Percentiles rank a stretch among this genome's conserved stretches.
phyloP scores from a whole-genome alignment of 148 eudicot species.

The Chenopodium berlandieri region DNA sequence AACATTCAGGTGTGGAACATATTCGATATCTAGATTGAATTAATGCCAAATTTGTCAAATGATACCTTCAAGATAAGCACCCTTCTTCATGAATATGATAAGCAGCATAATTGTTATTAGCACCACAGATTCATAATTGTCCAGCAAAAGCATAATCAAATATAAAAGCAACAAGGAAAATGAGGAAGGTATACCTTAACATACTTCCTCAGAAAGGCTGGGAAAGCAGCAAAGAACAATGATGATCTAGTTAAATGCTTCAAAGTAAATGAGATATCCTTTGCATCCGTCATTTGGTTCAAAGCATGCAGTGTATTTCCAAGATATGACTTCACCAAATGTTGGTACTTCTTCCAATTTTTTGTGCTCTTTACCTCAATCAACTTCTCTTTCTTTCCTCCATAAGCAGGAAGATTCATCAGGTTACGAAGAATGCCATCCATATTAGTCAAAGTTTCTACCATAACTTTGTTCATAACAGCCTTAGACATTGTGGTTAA shows the following conservation, averaged over 20 bases:
- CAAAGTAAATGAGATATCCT: constrained; percentile 79
- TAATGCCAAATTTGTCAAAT: neutral
- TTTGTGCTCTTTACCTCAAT: constrained; percentile 52
- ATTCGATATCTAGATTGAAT: neutral
- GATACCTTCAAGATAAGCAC: neutral
- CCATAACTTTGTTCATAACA: constrained; percentile 85
- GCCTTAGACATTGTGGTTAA: constrained; percentile 74
- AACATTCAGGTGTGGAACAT: too few species aligned
- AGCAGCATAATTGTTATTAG: neutral
- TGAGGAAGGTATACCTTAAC: constrained; percentile 57
- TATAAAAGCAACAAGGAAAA: constrained; percentile 1
- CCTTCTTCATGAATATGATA: neutral
- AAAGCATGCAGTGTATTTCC: constrained; percentile 87
- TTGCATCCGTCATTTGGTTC: constrained; percentile 91
- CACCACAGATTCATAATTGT: neutral
- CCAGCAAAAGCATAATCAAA: neutral
- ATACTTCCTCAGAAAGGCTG: constrained; percentile 83
- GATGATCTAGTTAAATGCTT: constrained; percentile 68
- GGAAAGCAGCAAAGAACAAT: constrained; percentile 89
- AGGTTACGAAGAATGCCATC: constrained; percentile 68
- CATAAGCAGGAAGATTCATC: constrained; percentile 71
- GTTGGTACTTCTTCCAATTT: constrained; percentile 76
- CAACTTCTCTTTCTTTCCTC: constrained; percentile 77
- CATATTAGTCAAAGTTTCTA: constrained; percentile 79
- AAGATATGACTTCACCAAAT: constrained; percentile 90